phyloP scores from a whole-genome alignment of 305 asterid genomes.

The Lippia alba region DNA sequence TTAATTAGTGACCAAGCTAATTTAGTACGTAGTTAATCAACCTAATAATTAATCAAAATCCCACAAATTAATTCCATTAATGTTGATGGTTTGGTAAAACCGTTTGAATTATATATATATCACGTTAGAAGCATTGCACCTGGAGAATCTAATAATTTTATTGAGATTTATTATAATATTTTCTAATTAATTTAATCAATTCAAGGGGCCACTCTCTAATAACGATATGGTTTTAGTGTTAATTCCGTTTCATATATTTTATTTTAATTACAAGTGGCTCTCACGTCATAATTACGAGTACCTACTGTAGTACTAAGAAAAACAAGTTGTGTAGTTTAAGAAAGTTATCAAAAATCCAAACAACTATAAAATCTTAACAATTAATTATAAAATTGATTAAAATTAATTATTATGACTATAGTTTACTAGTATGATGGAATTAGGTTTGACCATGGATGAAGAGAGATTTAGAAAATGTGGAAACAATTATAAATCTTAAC shows the following conservation, averaged over 20 bases:
- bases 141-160: conserved; percentile 14
- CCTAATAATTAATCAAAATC: background rate
- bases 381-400: too few species aligned
- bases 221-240: background rate
- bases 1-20: conserved; percentile 11
- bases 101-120: conserved; percentile 28
- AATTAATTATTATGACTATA: background rate
- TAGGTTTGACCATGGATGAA: conserved; percentile 24
- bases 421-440: conserved; percentile 25
- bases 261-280: background rate
- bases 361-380: too few species aligned
- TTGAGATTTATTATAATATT: too few species aligned
- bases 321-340: too few species aligned
- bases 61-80: background rate
- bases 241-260: too few species aligned
- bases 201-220: conserved; percentile 15
- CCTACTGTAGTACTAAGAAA: too few species aligned
- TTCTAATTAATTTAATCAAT: background rate
- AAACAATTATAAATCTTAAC: too few species aligned
- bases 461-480: conserved; percentile 25
- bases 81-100: conserved; percentile 45
- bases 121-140: conserved; percentile 43
- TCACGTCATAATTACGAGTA: background rate
- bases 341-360: too few species aligned
- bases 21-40: background rate